These are phyloP conservation scores for Canna indica DNA, from an alignment of 176 grass and related monocot genomes.

Conservation along the genomic window DNA sequence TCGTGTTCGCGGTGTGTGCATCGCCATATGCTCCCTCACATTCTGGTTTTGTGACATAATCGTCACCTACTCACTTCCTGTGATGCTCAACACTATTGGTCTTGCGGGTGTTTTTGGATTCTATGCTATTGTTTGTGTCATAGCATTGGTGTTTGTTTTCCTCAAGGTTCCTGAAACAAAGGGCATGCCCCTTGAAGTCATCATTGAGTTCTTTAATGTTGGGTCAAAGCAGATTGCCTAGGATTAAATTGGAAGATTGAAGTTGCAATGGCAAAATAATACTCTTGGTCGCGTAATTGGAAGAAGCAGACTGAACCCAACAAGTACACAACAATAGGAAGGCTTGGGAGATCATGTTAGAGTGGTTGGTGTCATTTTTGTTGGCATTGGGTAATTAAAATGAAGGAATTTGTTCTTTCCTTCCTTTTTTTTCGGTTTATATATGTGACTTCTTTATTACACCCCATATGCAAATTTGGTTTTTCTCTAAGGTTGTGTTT, in stretches of 20 bases:
- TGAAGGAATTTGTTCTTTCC: neutral
- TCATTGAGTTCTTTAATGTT: constrained; percentile 78
- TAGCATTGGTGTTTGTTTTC: constrained; percentile 52
- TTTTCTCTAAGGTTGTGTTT: neutral
- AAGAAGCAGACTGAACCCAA: neutral
- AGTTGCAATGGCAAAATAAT: neutral
- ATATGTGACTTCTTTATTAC: neutral
- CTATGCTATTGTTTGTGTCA: constrained; percentile 55
- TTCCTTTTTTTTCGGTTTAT: neutral
- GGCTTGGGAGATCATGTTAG: neutral
- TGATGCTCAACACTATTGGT: constrained; percentile 51
- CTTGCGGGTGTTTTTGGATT: constrained; percentile 46
- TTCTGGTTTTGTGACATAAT: constrained; percentile 76
- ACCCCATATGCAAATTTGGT: neutral
- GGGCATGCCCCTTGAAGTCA: constrained; percentile 73
- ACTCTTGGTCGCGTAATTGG: neutral
- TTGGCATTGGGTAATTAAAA: neutral
- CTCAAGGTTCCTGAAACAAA: constrained; percentile 81
- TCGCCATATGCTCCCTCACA: constrained; percentile 76
- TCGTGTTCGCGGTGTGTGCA: constrained; percentile 60
- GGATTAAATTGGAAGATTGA: neutral
- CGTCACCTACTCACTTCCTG: constrained; percentile 64
- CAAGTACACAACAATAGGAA: neutral
- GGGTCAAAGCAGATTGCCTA: constrained; percentile 19
- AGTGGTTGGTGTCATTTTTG: neutral